A percentile compares a stretch with the other conserved stretches of the same genome.
phyloP scores from a whole-genome alignment of 805 yeast species.

The Kurtzmaniella cleridarum region DNA sequence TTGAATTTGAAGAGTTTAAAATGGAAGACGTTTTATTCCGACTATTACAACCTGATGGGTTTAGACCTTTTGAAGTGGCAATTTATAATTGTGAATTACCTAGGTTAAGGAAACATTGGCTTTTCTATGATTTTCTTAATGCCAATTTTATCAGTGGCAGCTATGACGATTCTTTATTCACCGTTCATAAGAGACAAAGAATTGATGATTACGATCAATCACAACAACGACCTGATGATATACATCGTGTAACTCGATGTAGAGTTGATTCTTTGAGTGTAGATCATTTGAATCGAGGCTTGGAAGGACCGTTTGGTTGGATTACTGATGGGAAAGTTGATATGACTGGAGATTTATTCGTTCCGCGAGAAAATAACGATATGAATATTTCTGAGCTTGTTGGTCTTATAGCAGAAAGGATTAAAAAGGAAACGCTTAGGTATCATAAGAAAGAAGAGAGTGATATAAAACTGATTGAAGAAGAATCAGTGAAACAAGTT shows the following conservation, averaged over 20 bases:
- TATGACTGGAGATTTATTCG: slow-evolving; percentile 84
- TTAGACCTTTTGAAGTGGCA: slow-evolving; percentile 81
- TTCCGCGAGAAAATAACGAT: slow-evolving; percentile 61
- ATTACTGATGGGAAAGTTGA: slow-evolving; percentile 88
- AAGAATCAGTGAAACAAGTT: slow-evolving; percentile 10
- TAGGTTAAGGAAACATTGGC: slow-evolving; percentile 84
- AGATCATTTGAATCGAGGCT: slow-evolving; percentile 86
- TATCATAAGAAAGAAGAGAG: slow-evolving; percentile 25
- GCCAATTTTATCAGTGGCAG: slow-evolving; percentile 85
- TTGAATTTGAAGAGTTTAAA: slow-evolving; percentile 78
- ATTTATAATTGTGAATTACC: slow-evolving; percentile 83
- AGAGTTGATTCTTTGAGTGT: slow-evolving; percentile 81
- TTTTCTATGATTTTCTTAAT: slow-evolving; percentile 78
- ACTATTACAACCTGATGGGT: slow-evolving; percentile 71
- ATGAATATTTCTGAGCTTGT: slow-evolving; percentile 46
- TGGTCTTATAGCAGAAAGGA: slow-evolving; percentile 40
- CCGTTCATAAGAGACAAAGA: slow-evolving; percentile 75
- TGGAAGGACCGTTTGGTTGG: slow-evolving; percentile 97
- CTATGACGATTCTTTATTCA: slow-evolving; percentile 88
- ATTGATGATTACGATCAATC: slow-evolving; percentile 39
- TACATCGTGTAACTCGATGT: slow-evolving; percentile 67
- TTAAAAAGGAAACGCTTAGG: slow-evolving; percentile 45
- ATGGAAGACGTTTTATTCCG: slow-evolving; percentile 85
- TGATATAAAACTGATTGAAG: slow-evolving; percentile 15
- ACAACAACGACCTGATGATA: slow-evolving; percentile 22